Evolutionary conservation across 2,329 filamentous ascomycete species (phyloP), one percentile per base, ranked within the genome.

Genomic region (Boeremia lycopersici): DNA sequence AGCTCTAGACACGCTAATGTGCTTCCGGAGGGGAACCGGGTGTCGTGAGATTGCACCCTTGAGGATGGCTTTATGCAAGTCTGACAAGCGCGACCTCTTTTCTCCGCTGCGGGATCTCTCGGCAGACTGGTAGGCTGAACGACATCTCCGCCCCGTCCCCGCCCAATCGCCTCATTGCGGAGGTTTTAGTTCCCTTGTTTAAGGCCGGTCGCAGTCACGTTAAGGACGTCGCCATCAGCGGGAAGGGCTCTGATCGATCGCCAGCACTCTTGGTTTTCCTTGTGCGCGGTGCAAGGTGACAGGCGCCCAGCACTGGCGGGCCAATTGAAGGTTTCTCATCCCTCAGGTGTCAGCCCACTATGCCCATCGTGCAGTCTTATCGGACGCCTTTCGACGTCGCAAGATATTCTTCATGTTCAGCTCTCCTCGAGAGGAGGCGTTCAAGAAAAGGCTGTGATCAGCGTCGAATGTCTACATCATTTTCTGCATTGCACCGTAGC

Each of bases 91-190:
- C 44, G 29, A 35, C 45, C 35, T 53, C 11, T 48, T 49, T 48
- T 52, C 49, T 59, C 63, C 57, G 53, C 57, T 57, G 62, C 61
- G 63, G 64, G 54, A 63, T 61, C 45, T 61, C 63, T 65, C 56
- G 52, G 52, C 52, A 44, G 44, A 30, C 34, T 35, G 23, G 44
- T 28, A 41, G 38, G 38, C 36, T 43, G 28, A 47, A 38, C 34
- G 38, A 33, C 31, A 38, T 48, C 46, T 63, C 62, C 61, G 48
- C 57, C 56, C 54, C 46, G 50, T 48, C 36, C 45, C 53, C 47
- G 49, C 43, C 58, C 57, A 64, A 64, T 63, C 29, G 43, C 51
- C 35, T 28, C 34, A 36, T 31, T 36, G 54, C 54, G 59, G 54
- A 60, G 42, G 42, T 35, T 60, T 63, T 33, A 36, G 33, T 30